phyloP scores from a whole-genome alignment of 2,329 filamentous ascomycete species.

The Didymella glomerata region DNA sequence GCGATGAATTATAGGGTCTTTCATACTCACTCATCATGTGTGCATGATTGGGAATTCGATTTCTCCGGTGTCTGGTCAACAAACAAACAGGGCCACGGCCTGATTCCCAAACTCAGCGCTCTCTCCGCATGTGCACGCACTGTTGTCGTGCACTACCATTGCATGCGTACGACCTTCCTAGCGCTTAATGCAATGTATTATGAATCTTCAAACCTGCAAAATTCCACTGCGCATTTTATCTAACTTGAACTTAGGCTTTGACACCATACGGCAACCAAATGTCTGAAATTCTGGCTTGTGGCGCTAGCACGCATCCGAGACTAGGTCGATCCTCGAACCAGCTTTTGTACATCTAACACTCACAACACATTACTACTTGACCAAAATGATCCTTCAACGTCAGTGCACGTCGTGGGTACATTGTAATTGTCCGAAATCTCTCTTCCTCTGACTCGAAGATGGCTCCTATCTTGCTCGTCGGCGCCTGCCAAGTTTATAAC shows the following conservation, averaged over 20 bases:
- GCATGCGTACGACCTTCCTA: constrained; percentile 22
- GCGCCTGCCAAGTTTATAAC: constrained; percentile 40
- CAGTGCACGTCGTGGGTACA: background rate
- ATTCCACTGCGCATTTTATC: background rate
- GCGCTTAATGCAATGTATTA: constrained; percentile 26
- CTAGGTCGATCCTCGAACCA: constrained; percentile 8
- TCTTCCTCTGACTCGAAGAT: constrained; percentile 1
- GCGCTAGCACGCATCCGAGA: constrained; percentile 5
- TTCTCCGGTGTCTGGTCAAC: constrained; percentile 51
- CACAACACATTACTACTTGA: background rate
- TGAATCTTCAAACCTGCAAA: constrained; percentile 6
- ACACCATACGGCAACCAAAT: background rate
- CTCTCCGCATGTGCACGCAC: constrained; percentile 21
- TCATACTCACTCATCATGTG: constrained; percentile 47
- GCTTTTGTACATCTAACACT: background rate
- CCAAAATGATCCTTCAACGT: background rate
- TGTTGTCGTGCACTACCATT: constrained; percentile 17
- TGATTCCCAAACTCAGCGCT: constrained; percentile 39
- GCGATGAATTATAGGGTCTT: constrained; percentile 52
- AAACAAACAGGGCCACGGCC: constrained; percentile 48
- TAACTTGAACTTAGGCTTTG: background rate
- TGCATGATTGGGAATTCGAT: constrained; percentile 51
- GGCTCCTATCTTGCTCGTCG: constrained; percentile 12
- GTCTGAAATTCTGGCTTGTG: background rate
- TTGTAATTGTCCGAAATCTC: background rate